phyloP scores from a whole-genome alignment of 805 yeast species.

The Cyberlindnera euphorbiiphila region DNA sequence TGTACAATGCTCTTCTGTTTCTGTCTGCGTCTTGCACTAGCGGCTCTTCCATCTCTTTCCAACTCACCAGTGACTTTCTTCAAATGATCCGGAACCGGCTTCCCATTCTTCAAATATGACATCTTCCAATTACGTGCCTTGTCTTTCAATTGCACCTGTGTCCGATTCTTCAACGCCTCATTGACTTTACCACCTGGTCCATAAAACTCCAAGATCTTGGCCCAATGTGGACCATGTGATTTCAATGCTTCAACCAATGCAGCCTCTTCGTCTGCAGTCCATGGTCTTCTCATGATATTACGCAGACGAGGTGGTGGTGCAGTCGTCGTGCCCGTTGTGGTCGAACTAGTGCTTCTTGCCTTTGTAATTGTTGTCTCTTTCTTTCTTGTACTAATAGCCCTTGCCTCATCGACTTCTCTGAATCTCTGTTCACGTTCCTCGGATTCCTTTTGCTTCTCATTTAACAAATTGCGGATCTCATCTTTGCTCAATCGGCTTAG shows the following conservation, averaged over 20 bases:
- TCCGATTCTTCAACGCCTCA: conserved; percentile 81
- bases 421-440: conserved; percentile 15
- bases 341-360: neutral
- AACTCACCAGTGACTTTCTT: conserved; percentile 84
- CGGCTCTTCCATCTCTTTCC: conserved; percentile 48
- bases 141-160: conserved; percentile 90
- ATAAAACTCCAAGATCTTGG: conserved; percentile 80
- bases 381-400: conserved; percentile 9
- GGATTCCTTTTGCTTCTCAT: conserved; percentile 14
- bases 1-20: conserved; percentile 13
- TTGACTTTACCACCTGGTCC: conserved; percentile 91
- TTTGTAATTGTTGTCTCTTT: neutral
- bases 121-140: conserved; percentile 96
- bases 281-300: conserved; percentile 52
- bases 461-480: conserved; percentile 20
- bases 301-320: conserved; percentile 24
- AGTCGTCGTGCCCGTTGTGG: conserved; percentile 14
- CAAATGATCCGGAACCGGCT: conserved; percentile 77
- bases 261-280: conserved; percentile 88
- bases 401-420: neutral
- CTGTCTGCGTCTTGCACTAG: conserved; percentile 28
- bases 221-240: conserved; percentile 87
- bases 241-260: conserved; percentile 80
- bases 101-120: conserved; percentile 70
- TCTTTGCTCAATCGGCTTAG: conserved; percentile 20